These are phyloP conservation scores for Lipomyces sp. DNA, from an alignment of 805 yeast genomes.

Conservation along the genomic window DNA sequence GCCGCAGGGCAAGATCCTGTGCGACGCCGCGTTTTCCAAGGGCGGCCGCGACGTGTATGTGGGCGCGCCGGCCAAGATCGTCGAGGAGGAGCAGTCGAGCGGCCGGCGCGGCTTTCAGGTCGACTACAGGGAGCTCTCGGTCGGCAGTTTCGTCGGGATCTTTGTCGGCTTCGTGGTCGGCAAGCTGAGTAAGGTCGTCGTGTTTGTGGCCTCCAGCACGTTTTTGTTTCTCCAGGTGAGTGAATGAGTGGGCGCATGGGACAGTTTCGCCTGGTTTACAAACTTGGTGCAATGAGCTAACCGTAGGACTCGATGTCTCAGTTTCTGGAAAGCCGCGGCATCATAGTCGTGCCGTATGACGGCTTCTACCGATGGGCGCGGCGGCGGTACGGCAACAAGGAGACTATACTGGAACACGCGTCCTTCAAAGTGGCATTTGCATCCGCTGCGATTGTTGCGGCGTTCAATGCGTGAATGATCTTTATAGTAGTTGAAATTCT, in stretches of 20 bases:
- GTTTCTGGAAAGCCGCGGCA: constrained; percentile 50
- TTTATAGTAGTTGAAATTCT: background rate
- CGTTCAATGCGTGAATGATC: constrained; percentile 40
- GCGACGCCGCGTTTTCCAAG: constrained; percentile 2
- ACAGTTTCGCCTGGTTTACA: background rate
- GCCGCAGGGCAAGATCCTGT: background rate
- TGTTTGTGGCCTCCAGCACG: constrained; percentile 45
- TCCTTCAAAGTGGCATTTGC: constrained; percentile 57
- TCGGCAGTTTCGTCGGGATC: constrained; percentile 57
- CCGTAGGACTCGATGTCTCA: constrained; percentile 35
- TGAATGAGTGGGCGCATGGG: background rate
- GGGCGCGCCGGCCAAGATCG: background rate
- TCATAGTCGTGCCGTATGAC: constrained; percentile 43
- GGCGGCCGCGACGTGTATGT: constrained; percentile 5
- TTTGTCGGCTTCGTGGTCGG: constrained; percentile 54
- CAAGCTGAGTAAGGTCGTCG: constrained; percentile 51
- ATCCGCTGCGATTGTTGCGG: constrained; percentile 52
- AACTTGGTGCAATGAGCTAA: background rate
- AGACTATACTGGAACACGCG: constrained; percentile 51
- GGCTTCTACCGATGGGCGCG: constrained; percentile 37
- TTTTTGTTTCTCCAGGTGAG: constrained; percentile 35
- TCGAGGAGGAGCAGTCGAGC: constrained; percentile 19
- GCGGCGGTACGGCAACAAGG: constrained; percentile 43
- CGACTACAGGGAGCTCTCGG: constrained; percentile 53
- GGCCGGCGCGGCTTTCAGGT: constrained; percentile 36